Conservation (phyloP, 805 yeast genomes). For the Soucietia sequanensis region DNA sequence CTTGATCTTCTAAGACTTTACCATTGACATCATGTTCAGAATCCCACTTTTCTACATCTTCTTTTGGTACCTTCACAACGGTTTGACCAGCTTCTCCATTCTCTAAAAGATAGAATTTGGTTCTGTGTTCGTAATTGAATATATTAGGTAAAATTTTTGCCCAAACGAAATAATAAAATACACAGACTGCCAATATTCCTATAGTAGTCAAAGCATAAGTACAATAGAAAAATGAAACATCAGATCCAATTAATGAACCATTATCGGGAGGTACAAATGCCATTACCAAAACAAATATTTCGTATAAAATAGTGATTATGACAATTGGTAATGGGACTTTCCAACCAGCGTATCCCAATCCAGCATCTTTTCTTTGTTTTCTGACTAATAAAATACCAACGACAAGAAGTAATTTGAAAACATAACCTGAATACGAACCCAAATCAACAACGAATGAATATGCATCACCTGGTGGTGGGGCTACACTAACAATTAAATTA, state of each 20-base stretch:
- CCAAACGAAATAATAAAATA: constrained; percentile 37
- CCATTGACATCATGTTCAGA: constrained; percentile 19
- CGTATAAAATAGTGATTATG: constrained; percentile 28
- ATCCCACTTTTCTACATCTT: constrained; percentile 33
- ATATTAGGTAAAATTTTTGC: constrained; percentile 30
- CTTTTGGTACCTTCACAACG: constrained; percentile 31
- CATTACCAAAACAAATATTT: constrained; percentile 38
- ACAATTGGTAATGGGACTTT: constrained; percentile 34
- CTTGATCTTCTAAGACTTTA: constrained; percentile 4
- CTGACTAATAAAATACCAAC: constrained; percentile 27
- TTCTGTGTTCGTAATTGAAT: constrained; percentile 31
- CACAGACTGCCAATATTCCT: constrained; percentile 31
- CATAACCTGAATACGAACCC: constrained; percentile 27
- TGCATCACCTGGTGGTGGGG: constrained; percentile 37
- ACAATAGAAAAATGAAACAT: constrained; percentile 42
- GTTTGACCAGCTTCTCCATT: constrained; percentile 42
- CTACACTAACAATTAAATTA: constrained; percentile 24
- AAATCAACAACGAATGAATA: constrained; percentile 31
- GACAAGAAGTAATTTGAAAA: constrained; percentile 24
- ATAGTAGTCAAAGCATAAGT: constrained; percentile 40
- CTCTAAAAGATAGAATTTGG: constrained; percentile 23
- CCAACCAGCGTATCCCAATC: constrained; percentile 33
- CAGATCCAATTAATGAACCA: constrained; percentile 39
- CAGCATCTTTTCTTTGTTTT: constrained; percentile 27
- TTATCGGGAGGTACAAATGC: constrained; percentile 42